These are phyloP conservation scores for Phalaenopsis equestris DNA, from an alignment of 106 monocot species.

Conservation along the genomic window DNA sequence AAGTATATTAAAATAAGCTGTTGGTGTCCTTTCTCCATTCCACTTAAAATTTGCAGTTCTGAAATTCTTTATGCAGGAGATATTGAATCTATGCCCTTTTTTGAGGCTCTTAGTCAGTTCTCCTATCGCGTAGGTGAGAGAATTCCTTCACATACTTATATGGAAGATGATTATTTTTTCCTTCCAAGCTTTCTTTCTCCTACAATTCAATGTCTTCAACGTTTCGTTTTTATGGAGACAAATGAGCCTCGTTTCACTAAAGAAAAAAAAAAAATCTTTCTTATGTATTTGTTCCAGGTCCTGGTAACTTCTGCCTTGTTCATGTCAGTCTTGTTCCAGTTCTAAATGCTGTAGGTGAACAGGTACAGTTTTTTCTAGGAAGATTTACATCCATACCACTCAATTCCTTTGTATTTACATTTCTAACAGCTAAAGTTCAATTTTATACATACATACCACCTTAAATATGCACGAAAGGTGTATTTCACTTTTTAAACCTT, in stretches of 20 bases:
- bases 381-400: no score
- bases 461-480: no score
- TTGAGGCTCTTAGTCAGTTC: slow-evolving; percentile 90
- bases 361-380: slow-evolving; percentile 30
- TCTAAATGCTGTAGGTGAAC: slow-evolving; percentile 92
- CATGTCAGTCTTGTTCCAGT: slow-evolving; percentile 98
- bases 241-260: no score
- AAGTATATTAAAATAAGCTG: neutral
- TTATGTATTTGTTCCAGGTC: slow-evolving; percentile 34
- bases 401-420: no score
- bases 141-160: neutral
- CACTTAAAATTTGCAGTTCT: slow-evolving; percentile 5
- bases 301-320: slow-evolving; percentile 86
- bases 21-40: neutral
- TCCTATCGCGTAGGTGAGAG: slow-evolving; percentile 87
- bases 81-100: slow-evolving; percentile 97
- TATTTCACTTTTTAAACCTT: no score
- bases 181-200: neutral
- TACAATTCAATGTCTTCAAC: slow-evolving; percentile 1
- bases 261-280: no score
- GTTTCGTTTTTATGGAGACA: neutral
- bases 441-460: no score
- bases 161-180: neutral
- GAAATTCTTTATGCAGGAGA: slow-evolving; percentile 66
- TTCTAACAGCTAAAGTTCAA: no score